Base-by-base conservation (phyloP, 2,329 filamentous ascomycete species). In the Monosporascus cannonballus region DNA sequence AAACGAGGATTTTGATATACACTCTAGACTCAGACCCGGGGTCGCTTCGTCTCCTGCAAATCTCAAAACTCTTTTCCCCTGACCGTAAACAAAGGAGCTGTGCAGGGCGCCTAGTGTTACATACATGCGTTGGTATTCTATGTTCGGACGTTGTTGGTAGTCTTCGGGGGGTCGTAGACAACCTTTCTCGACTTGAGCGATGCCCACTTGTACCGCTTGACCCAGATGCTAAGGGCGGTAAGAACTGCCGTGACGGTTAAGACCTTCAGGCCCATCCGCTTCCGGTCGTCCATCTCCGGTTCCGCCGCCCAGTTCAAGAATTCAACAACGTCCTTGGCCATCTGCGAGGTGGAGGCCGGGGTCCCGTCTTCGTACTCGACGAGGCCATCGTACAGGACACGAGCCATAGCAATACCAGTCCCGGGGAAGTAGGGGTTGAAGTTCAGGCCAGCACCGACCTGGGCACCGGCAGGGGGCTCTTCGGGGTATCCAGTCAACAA, bases 341-440 rank as follows among this genome's bases (percentile, higher is more conserved):
- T 99, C 79, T 99, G 94, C 59, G 93, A 96, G 61, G 91, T 91
- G 57, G 93, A 90, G 48, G 94, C 94, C 50, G 91, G 89, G 42
- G 94, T 99, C 59, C 83, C 91, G 64, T 99, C 94, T 73, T 99
- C 94, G 77, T 97, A 99, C 74, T 99, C 94, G 59, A 99, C 94
- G 54, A 99, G 79, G 59, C 90, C 94, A 64, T 99, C 94, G 77
- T 96, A 99, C 56, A 99, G 85, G 56, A 97, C 94, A 84, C 94
- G 93, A 66, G 87, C 93, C 94, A 99, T 99, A 67, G 89, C 94
- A 73, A 99, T 99, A 71, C 93, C 93, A 64, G 94, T 97, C 70
- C 94, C 94, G 54, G 94, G 94, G 86, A 99, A 99, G 83, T 96
- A 99, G 56, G 94, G 94, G 84, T 99, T 99, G 85, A 99, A 99